Evolutionary conservation across 768 basidiomycete species (phyloP).

Genomic region (Sarcomyxa edulis): DNA sequence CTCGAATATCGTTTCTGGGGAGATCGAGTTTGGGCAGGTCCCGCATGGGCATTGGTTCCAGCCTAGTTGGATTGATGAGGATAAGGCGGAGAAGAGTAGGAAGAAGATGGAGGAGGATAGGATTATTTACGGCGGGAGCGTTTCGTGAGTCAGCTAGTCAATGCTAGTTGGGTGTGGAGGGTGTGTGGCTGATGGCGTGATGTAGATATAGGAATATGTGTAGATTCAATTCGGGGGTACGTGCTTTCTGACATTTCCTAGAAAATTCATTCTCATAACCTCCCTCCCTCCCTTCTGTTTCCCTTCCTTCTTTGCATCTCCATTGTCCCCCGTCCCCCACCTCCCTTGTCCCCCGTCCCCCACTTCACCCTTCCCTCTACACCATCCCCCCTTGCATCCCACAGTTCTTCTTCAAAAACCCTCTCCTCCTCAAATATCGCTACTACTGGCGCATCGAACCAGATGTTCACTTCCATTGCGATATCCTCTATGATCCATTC

Average conservation of each 20-base stretch:
- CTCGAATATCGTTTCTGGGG: neutral
- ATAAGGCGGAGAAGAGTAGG: constrained; percentile 48
- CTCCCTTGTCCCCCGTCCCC: neutral
- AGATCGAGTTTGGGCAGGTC: constrained; percentile 55
- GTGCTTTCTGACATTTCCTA: no score
- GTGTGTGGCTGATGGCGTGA: no score
- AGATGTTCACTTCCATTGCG: constrained; percentile 71
- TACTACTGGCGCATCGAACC: constrained; percentile 74
- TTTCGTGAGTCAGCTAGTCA: no score
- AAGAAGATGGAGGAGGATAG: constrained; percentile 53
- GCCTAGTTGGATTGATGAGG: constrained; percentile 75
- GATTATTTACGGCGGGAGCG: constrained; percentile 41
- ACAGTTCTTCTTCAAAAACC: constrained; percentile 73
- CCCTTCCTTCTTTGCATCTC: neutral
- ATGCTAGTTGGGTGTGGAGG: no score
- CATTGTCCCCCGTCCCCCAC: neutral
- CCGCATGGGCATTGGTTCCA: constrained; percentile 71
- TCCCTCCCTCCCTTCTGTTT: no score
- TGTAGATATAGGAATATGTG: no score
- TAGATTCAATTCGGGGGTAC: no score
- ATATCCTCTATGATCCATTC: constrained; percentile 67
- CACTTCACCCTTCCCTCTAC: neutral
- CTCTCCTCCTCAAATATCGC: constrained; percentile 58
- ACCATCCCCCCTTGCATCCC: constrained; percentile 21
- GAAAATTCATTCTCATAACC: no score